Conservation (phyloP, 306 rosid species). For the Argentina anserina region DNA sequence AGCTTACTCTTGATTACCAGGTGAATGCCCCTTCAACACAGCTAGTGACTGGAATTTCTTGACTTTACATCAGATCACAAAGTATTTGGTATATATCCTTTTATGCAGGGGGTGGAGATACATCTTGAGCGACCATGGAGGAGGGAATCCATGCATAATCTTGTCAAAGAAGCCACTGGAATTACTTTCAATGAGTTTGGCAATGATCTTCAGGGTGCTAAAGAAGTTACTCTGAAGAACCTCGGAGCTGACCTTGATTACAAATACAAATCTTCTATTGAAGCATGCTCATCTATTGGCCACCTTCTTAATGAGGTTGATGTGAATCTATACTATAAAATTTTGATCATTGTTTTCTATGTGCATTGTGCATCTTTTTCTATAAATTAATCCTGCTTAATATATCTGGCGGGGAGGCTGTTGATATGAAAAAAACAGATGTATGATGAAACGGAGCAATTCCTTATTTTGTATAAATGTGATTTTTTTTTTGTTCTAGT, state of each 20-base stretch:
- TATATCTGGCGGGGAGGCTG: conserved; percentile 7
- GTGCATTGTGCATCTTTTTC: background rate
- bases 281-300: conserved; percentile 74
- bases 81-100: conserved; percentile 24
- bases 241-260: conserved; percentile 55
- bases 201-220: conserved; percentile 64
- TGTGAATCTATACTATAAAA: conserved; percentile 22
- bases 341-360: background rate
- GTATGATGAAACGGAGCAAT: conserved; percentile 4
- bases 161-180: conserved; percentile 78
- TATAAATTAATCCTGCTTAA: background rate
- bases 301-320: conserved; percentile 81
- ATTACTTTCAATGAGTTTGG: conserved; percentile 61
- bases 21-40: conserved; percentile 30
- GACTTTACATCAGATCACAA: conserved; percentile 9
- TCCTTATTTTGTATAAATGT: conserved; percentile 9
- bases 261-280: conserved; percentile 66
- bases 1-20: conserved; percentile 87
- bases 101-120: conserved; percentile 74
- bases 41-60: conserved; percentile 7
- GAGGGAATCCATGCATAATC: conserved; percentile 95
- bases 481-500: conserved; percentile 13
- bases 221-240: conserved; percentile 53
- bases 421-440: background rate
- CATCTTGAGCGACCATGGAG: conserved; percentile 88